Evolutionary conservation across 768 basidiomycete genomes (phyloP).

Genomic region (Calocera cornea): DNA sequence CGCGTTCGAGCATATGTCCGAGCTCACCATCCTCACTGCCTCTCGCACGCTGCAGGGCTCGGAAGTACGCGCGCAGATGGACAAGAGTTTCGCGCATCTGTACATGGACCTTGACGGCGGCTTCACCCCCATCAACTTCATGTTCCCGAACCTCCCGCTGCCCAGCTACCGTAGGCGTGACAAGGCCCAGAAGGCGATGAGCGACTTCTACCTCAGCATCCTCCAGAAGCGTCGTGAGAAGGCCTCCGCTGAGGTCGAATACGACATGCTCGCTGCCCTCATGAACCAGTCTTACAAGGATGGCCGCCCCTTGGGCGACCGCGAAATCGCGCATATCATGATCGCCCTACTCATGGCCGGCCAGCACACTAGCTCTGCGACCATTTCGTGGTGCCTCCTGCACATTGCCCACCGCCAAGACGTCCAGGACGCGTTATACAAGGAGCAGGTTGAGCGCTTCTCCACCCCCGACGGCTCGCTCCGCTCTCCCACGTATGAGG

Average conservation of each 20-base stretch:
- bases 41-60: conserved; percentile 84
- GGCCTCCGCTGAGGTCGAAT: conserved; percentile 38
- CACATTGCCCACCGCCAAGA: conserved; percentile 68
- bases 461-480: conserved; percentile 66
- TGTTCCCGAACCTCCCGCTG: conserved; percentile 87
- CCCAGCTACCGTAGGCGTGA: conserved; percentile 83
- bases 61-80: conserved; percentile 66
- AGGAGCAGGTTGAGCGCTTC: conserved; percentile 79
- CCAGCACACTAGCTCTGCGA: conserved; percentile 93
- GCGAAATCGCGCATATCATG: conserved; percentile 95
- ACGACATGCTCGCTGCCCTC: conserved; percentile 88
- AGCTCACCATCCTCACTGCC: conserved; percentile 91
- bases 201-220: conserved; percentile 81
- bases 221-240: conserved; percentile 44
- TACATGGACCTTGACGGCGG: conserved; percentile 89
- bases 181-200: conserved; percentile 82
- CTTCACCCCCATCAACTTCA: conserved; percentile 89
- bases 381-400: conserved; percentile 78
- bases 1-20: conserved; percentile 54
- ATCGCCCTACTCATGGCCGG: conserved; percentile 99
- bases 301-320: conserved; percentile 64
- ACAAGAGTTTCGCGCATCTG: conserved; percentile 71
- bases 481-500: conserved; percentile 71
- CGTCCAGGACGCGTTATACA: conserved; percentile 68
- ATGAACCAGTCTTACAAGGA: conserved; percentile 71